Conservation (phyloP, 352 stramenopile genomes). For the Phytopythium sindhum region DNA sequence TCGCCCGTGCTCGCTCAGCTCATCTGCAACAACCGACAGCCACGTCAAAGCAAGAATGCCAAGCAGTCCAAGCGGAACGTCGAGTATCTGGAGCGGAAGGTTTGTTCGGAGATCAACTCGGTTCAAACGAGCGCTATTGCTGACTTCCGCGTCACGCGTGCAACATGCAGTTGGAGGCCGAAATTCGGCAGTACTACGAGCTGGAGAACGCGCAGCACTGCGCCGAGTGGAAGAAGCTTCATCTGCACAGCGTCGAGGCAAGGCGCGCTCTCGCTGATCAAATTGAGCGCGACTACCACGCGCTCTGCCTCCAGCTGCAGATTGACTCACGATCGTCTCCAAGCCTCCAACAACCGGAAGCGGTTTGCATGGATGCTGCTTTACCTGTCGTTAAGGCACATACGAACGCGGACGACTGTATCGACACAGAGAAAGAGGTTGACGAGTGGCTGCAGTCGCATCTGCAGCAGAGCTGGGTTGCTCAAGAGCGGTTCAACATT, state of each 20-base stretch:
- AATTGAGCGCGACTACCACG: slow-evolving; percentile 28
- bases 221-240: slow-evolving; percentile 47
- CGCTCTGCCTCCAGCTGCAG: slow-evolving; percentile 20
- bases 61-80: slow-evolving; percentile 29
- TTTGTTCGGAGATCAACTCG: slow-evolving; percentile 1
- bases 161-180: slow-evolving; percentile 40
- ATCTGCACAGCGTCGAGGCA: slow-evolving; percentile 24
- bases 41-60: slow-evolving; percentile 19
- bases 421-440: not conserved
- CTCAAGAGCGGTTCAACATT: slow-evolving; percentile 67
- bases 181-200: slow-evolving; percentile 59
- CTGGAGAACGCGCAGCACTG: slow-evolving; percentile 45
- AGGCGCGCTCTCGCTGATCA: slow-evolving; percentile 16
- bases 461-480: slow-evolving; percentile 43
- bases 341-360: not conserved
- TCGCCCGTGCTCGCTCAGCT: slow-evolving; percentile 45
- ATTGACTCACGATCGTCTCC: not conserved
- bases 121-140: too few species aligned
- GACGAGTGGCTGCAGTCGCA: slow-evolving; percentile 22
- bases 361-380: too few species aligned
- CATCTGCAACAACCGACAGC: slow-evolving; percentile 29
- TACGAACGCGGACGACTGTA: not conserved
- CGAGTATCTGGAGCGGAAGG: slow-evolving; percentile 56
- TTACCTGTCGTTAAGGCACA: not conserved
- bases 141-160: not conserved